Base-by-base conservation (phyloP, 192 early-diverging fungal species). In the Hyaloraphidium curvatum region DNA sequence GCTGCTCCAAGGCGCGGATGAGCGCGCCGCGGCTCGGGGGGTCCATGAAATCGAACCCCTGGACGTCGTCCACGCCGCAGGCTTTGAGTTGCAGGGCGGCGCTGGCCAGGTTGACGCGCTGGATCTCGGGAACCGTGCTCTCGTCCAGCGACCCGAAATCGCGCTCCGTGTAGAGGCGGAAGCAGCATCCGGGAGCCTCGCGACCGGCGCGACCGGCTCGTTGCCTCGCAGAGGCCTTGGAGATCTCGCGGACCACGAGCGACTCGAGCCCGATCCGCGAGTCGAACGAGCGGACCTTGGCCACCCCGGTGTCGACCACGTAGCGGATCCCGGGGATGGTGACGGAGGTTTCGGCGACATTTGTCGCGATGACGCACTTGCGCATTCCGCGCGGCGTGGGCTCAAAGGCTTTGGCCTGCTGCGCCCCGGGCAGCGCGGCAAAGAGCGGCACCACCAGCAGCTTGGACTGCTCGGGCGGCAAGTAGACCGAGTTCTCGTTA, bases 321-420 rank as follows among this genome's bases (percentile, higher is more conserved):
- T 94, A 89, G 1, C 81, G 78, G 40, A 99, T 86, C 0, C 91
- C 91, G 14, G 80, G 78, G 39, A 99, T 91, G 0, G 95, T 99
- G 55, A 99, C 82, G 54, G 85, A 89, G 0, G 95, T 94, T 71
- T 99, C 95, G 16, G 95, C 95, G 63, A 99, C 89, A 62, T 99
- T 99, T 0, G 95, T 99, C 0, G 89, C 77, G 27, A 99, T 67
- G 55, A 99, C 86, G 5, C 94, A 76, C 60, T 99, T 99, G 14
- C 95, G 77, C 1, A 80, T 80, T 26, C 78, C 78, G 25, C 67
- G 74, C 1, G 92, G 95, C 9, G 88, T 77, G 3, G 81, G 78
- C 29, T 86, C 78, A 71, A 99, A 99, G 21, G 95, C 89, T 39
- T 67, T 65, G 52, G 86, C 74, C 59, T 99, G 95, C 30, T 89